Evolutionary conservation across 306 rosid species (phyloP).

Genomic region (Cucurbita maxima): DNA sequence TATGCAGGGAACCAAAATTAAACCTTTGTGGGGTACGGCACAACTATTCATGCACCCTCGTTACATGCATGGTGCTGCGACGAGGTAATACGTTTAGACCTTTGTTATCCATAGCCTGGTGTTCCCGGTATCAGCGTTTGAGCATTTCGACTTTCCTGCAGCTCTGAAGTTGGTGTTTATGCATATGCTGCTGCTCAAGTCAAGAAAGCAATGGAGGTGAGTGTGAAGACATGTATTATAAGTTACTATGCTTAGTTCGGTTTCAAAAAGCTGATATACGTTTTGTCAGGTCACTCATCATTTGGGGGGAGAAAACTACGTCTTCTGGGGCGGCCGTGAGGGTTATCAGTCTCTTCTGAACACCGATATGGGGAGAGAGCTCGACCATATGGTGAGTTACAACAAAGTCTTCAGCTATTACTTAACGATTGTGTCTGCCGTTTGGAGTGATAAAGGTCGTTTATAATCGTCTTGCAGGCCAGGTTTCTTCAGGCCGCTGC

Average conservation of each 20-base stretch:
- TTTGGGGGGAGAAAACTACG: slow-evolving; percentile 92
- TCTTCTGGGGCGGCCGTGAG: slow-evolving; percentile 98
- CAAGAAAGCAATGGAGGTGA: slow-evolving; percentile 93
- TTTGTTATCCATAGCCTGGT: neutral
- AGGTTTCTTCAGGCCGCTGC: slow-evolving; percentile 79
- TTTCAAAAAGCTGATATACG: slow-evolving; percentile 5
- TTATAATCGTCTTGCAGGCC: slow-evolving; percentile 36
- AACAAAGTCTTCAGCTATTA: neutral
- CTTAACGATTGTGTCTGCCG: no score
- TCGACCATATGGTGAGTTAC: slow-evolving; percentile 64
- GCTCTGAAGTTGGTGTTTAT: slow-evolving; percentile 69
- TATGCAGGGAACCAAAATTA: slow-evolving; percentile 45
- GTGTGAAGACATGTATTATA: slow-evolving; percentile 4
- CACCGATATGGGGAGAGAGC: slow-evolving; percentile 96
- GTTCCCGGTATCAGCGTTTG: neutral
- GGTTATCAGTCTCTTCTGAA: slow-evolving; percentile 87
- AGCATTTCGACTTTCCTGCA: slow-evolving; percentile 20
- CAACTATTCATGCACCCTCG: slow-evolving; percentile 91
- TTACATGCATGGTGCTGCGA: slow-evolving; percentile 94
- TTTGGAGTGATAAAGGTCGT: neutral
- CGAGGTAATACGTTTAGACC: slow-evolving; percentile 40
- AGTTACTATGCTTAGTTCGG: neutral
- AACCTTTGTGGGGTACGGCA: slow-evolving; percentile 90
- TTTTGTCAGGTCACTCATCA: slow-evolving; percentile 66
- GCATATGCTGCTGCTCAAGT: slow-evolving; percentile 98